Conservation (phyloP, 805 yeast species). For the Cyberlindnera misumaiensis region DNA sequence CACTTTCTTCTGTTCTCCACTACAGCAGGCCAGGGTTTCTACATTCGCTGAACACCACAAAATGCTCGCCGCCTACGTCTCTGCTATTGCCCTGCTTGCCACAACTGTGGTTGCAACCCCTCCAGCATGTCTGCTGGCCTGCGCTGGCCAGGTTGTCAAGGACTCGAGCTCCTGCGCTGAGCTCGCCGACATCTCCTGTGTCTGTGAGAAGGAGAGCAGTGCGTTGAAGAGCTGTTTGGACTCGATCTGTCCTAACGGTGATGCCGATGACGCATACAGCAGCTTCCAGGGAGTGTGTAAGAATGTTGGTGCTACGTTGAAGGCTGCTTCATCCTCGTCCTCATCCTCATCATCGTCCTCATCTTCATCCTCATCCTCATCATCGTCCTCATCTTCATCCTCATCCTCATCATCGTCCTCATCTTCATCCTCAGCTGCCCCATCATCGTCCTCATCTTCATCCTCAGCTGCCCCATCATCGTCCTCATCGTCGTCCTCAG, state of each 20-base stretch:
- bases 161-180: constrained; percentile 45
- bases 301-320: constrained; percentile 34
- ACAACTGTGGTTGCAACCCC: constrained; percentile 49
- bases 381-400: constrained; percentile 22
- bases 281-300: constrained; percentile 51
- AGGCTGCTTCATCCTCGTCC: constrained; percentile 28
- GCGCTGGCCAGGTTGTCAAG: constrained; percentile 67
- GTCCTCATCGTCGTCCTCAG: constrained; percentile 20
- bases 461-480: constrained; percentile 15
- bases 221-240: constrained; percentile 58
- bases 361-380: constrained; percentile 21
- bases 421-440: constrained; percentile 18
- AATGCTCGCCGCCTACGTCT: constrained; percentile 9
- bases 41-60: background rate
- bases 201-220: constrained; percentile 52
- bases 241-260: constrained; percentile 60
- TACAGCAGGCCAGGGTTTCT: background rate
- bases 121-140: constrained; percentile 88
- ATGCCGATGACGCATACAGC: constrained; percentile 49
- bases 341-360: constrained; percentile 26
- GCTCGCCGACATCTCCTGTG: constrained; percentile 59
- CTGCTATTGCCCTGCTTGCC: constrained; percentile 16
- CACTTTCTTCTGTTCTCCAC: background rate
- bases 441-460: constrained; percentile 19
- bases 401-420: constrained; percentile 20